Base-by-base conservation (phyloP, 169 alveolate species). In the Plasmodium yoelii region DNA sequence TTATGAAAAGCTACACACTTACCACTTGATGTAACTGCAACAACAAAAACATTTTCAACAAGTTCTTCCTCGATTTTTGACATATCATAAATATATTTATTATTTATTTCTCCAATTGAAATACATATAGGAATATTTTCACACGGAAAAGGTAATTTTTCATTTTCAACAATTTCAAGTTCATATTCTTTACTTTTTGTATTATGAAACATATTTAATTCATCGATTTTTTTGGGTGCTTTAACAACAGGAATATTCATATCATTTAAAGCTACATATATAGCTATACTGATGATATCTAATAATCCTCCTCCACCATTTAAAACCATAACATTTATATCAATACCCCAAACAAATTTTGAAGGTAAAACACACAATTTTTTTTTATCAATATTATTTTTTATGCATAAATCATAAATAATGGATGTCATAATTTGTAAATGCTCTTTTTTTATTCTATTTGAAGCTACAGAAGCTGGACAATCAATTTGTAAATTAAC, bases 201-300 rank as follows among this genome's bases (percentile, higher is more conserved):
- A 5, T 87, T 75, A 46, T 72, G 72, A 15, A 63, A 65, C 13
- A 87, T 67, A 49, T 87, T 44, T 60, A 60, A 92, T 74, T 88
- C 71, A 42, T 90, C 94, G 24, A 91, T 93, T 69, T 89, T 34
- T 42, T 87, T 70, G 56, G 88, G 57, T 26, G 90, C 87, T 44
- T 72, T 68, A n/a, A 93, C 92, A 34, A 77, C 64, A 28, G 96
- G 96, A 6, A 93, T 51, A n/a, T 39, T 24, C 26, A 91, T 90
- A 55, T 92, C 86, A 28, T 90, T 88, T 55, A 93, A 61, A 42
- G 96, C 94, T 39, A 73, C 86, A 24, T 91, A 63, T 28, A 91
- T 88, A 19, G 93, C 96, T 61, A 93, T 84, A 44, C 96, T 93
- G 10, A 91, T 70, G 42, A 94, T 94, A 73, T 93, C 96, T 53